A percentile compares a stretch with the other conserved stretches of the same genome.
These are phyloP conservation scores for Ilex aquifolium DNA, from an alignment of 257 asterid genomes.

Conservation along the genomic window DNA sequence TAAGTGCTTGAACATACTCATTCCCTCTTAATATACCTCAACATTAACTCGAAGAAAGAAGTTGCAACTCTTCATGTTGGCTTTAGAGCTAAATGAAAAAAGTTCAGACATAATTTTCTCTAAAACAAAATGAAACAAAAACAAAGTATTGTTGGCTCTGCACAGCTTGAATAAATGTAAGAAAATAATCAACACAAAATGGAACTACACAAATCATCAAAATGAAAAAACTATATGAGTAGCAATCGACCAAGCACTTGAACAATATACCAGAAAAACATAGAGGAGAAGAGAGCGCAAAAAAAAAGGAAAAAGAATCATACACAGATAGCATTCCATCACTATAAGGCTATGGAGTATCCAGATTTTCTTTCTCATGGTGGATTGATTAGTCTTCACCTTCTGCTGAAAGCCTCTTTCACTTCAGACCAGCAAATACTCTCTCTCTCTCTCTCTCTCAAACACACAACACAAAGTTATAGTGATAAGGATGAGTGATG, in stretches of 20 bases:
- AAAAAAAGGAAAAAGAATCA: neutral
- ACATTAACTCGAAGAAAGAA: too few relatives aligned
- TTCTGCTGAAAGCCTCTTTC: neutral
- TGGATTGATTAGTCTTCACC: neutral
- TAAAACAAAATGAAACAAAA: too few relatives aligned
- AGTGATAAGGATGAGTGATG: conserved; percentile 3
- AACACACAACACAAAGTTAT: too few relatives aligned
- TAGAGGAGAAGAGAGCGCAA: neutral
- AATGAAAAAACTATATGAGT: neutral
- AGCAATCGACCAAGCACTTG: neutral
- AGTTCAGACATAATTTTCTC: too few relatives aligned
- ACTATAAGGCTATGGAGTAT: conserved; percentile 19
- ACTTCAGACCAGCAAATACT: neutral
- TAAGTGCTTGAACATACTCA: too few relatives aligned
- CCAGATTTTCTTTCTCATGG: conserved; percentile 22
- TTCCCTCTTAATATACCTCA: too few relatives aligned
- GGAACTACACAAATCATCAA: neutral
- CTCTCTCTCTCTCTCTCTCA: neutral
- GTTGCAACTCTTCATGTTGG: too few relatives aligned
- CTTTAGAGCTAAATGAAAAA: too few relatives aligned
- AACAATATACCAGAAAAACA: too few relatives aligned
- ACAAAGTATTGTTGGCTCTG: too few relatives aligned
- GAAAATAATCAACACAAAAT: neutral
- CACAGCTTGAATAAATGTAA: too few relatives aligned
- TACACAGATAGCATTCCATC: conserved; percentile 28